Percentiles rank a stretch among this genome's conserved stretches.
Evolutionary conservation across 73 alveolate genomes (phyloP).

Genomic region (Paramecium biaurelia): DNA sequence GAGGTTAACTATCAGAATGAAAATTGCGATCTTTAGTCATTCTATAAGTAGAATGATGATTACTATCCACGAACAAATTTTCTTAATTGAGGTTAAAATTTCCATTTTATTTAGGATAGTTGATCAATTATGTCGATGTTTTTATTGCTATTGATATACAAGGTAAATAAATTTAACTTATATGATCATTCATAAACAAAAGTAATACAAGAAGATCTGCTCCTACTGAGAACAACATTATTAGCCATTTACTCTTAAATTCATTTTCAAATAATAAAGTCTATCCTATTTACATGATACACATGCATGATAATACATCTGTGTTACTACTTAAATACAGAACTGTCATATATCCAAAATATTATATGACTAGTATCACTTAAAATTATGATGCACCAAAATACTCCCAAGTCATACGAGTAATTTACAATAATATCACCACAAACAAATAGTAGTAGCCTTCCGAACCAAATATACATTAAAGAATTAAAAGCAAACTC

Average conservation of each 20-base stretch:
- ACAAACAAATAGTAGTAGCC: not conserved
- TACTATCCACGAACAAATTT: not conserved
- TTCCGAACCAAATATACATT: not conserved
- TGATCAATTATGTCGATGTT: not conserved
- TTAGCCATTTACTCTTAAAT: not conserved
- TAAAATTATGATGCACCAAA: not conserved
- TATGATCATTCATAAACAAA: not conserved
- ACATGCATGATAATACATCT: not conserved
- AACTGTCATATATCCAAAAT: not conserved
- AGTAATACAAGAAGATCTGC: not conserved
- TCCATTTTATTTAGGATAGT: not conserved
- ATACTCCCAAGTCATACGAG: not conserved
- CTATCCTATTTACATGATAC: not conserved
- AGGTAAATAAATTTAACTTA: not conserved
- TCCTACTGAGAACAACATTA: not conserved
- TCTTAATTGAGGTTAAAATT: not conserved
- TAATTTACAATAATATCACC: not conserved
- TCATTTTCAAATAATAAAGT: not conserved
- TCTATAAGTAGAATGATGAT: not conserved
- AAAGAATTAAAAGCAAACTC: not conserved
- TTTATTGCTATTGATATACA: not conserved
- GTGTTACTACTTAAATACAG: not conserved
- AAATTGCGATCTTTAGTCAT: not conserved
- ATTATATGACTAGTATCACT: not conserved
- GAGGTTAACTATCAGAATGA: not conserved